Percentiles rank a stretch among this genome's conserved stretches.
These are phyloP conservation scores for Ustilago bromivora DNA, from an alignment of 1,284 basidiomycete genomes.

Conservation along the genomic window DNA sequence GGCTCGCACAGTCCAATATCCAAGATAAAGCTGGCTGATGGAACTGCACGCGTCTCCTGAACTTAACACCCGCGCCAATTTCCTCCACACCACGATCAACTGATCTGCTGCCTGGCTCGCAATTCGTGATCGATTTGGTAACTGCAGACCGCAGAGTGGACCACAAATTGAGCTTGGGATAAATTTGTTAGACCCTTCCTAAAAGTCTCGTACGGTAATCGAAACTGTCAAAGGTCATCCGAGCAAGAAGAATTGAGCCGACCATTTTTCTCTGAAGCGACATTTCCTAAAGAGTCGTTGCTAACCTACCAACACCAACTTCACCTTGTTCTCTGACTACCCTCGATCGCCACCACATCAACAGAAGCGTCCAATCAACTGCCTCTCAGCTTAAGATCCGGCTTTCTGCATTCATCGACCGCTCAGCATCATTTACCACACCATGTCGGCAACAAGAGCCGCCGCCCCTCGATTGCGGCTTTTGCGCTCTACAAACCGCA, in stretches of 20 bases:
- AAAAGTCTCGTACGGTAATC: constrained; percentile 9
- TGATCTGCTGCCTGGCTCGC: constrained; percentile 1
- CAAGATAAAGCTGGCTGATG: constrained; percentile 19
- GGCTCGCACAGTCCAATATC: not conserved
- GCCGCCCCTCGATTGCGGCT: constrained; percentile 29
- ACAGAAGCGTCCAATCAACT: no score
- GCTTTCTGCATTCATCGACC: no score
- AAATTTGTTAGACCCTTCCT: not conserved
- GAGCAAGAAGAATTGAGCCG: constrained; percentile 8
- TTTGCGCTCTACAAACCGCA: not conserved
- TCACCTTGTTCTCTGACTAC: not conserved
- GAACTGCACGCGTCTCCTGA: constrained; percentile 3
- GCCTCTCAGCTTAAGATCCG: no score
- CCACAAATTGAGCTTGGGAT: not conserved
- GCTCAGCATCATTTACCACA: not conserved
- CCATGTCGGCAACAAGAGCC: constrained; percentile 38
- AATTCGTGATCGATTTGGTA: constrained; percentile 18
- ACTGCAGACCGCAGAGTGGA: not conserved
- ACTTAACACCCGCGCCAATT: not conserved
- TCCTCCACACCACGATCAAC: constrained; percentile 22
- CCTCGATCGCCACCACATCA: not conserved
- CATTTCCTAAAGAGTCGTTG: constrained; percentile 4
- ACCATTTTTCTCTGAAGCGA: constrained; percentile 16
- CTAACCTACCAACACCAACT: constrained; percentile 5
- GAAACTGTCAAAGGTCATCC: constrained; percentile 2